phyloP scores from a whole-genome alignment of 2,329 filamentous ascomycete genomes.

The Trichophyton schoenleinii region DNA sequence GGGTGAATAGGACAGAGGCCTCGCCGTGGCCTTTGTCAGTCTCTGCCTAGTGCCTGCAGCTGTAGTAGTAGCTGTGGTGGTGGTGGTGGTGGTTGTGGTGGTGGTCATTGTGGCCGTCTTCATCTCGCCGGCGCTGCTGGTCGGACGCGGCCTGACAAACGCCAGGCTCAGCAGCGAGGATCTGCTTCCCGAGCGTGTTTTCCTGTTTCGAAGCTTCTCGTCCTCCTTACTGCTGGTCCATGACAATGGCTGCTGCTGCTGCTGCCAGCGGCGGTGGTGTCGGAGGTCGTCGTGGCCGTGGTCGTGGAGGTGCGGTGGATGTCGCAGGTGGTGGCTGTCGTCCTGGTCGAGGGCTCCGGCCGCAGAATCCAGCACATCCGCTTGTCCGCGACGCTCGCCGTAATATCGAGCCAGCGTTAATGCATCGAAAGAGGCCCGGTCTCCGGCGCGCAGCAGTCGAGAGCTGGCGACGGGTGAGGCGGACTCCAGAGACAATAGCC shows the following conservation, averaged over 20 bases:
- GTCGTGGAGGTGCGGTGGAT: background rate
- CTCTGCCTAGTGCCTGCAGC: no score
- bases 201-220: background rate
- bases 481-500: conserved; percentile 5
- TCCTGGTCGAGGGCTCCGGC: background rate
- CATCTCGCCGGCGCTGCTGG: background rate
- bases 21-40: no score
- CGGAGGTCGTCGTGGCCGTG: background rate
- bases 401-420: background rate
- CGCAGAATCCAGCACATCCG: background rate
- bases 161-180: background rate
- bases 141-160: background rate
- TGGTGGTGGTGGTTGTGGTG: background rate
- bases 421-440: background rate
- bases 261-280: background rate
- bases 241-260: background rate
- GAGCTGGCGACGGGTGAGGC: background rate
- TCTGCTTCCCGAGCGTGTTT: background rate
- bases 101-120: background rate
- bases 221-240: background rate
- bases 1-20: background rate
- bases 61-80: background rate
- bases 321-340: background rate
- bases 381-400: background rate
- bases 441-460: background rate